These are phyloP conservation scores for Aspergillus biplanus DNA, from an alignment of 495 filamentous ascomycete genomes.

Conservation along the genomic window DNA sequence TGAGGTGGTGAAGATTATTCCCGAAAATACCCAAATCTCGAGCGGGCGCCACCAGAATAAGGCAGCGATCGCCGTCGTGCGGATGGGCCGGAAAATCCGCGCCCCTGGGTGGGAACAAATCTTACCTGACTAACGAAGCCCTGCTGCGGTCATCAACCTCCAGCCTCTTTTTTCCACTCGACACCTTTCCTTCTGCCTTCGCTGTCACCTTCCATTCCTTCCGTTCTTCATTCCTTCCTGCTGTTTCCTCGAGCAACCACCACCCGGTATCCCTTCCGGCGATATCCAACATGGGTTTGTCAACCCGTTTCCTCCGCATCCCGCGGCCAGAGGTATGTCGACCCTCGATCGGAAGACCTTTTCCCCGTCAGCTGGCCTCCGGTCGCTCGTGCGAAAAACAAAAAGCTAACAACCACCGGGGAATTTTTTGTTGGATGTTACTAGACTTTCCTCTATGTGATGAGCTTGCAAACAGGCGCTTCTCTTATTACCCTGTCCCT, in stretches of 20 bases:
- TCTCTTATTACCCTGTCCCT: constrained; percentile 79
- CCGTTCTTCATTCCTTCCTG: constrained; percentile 18
- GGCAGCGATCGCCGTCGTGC: background rate
- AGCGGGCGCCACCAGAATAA: no score
- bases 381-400: constrained; percentile 17
- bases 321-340: constrained; percentile 60
- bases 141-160: constrained; percentile 19
- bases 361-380: constrained; percentile 12
- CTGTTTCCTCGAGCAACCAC: constrained; percentile 7
- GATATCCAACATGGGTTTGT: constrained; percentile 46
- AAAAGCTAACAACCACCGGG: constrained; percentile 17
- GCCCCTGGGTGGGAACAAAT: constrained; percentile 17
- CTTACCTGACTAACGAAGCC: background rate
- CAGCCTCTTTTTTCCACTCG: constrained; percentile 29
- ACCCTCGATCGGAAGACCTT: background rate
- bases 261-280: constrained; percentile 18
- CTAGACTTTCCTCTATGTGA: constrained; percentile 79
- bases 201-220: constrained; percentile 22
- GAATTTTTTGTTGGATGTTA: constrained; percentile 12
- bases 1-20: no score
- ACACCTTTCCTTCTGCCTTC: constrained; percentile 20
- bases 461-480: constrained; percentile 83
- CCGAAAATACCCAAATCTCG: no score
- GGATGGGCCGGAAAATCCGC: constrained; percentile 28
- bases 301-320: constrained; percentile 56